A percentile compares a stretch with the other conserved stretches of the same genome.
Evolutionary conservation across 1,284 basidiomycete genomes (phyloP).

Genomic region (Dichomitus squalens): DNA sequence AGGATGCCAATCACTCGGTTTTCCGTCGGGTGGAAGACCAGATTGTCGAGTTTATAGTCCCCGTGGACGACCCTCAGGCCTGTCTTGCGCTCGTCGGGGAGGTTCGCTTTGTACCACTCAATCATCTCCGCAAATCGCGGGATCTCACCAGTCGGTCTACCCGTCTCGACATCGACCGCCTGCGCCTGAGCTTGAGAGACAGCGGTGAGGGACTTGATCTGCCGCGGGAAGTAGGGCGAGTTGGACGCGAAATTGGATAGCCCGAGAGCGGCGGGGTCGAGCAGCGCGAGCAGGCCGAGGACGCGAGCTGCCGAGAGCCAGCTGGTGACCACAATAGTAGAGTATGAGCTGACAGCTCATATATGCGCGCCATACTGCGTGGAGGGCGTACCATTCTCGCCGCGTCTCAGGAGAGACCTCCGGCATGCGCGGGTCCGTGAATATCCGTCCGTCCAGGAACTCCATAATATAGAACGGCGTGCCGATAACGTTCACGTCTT

Average conservation of each 20-base stretch:
- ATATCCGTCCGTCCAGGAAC: slow-evolving; percentile 91
- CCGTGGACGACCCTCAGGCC: slow-evolving; percentile 88
- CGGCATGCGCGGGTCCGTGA: slow-evolving; percentile 82
- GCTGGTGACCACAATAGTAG: slow-evolving; percentile 44
- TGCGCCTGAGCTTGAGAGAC: slow-evolving; percentile 76
- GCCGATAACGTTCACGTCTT: slow-evolving; percentile 78
- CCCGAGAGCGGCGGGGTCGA: slow-evolving; percentile 71
- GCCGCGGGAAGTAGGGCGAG: slow-evolving; percentile 87
- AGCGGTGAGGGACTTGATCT: slow-evolving; percentile 82
- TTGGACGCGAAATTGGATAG: slow-evolving; percentile 80
- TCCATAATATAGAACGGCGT: slow-evolving; percentile 97
- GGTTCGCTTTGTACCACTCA: slow-evolving; percentile 73
- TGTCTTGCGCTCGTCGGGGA: slow-evolving; percentile 75
- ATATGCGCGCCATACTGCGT: background rate
- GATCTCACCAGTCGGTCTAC: slow-evolving; percentile 63
- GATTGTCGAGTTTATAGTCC: slow-evolving; percentile 96
- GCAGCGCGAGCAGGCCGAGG: slow-evolving; percentile 74
- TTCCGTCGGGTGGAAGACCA: slow-evolving; percentile 93
- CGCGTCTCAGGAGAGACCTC: slow-evolving; percentile 66
- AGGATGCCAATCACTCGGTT: slow-evolving; percentile 92
- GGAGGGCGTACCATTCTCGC: slow-evolving; percentile 63
- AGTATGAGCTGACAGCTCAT: background rate
- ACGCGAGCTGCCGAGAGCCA: slow-evolving; percentile 79
- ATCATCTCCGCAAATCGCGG: slow-evolving; percentile 76
- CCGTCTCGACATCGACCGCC: slow-evolving; percentile 65